Conservation (phyloP, 768 basidiomycete species). For the Suillus lakei region DNA sequence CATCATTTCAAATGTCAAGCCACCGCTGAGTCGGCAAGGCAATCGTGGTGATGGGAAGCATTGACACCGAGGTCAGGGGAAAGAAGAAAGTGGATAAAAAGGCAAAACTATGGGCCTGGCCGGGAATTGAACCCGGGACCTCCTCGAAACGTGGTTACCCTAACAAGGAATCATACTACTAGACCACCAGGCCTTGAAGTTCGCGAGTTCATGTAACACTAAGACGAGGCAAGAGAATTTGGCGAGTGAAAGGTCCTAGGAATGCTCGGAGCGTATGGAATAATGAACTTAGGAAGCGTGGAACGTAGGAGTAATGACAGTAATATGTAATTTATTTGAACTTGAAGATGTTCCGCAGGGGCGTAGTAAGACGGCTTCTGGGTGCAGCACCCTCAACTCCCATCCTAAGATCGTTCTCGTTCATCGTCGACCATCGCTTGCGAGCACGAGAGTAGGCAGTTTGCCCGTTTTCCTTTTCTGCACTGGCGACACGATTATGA, state of each 20-base stretch:
- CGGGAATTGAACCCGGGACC: constrained; percentile 85
- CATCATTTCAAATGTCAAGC: neutral
- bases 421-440: constrained; percentile 16
- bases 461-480: constrained; percentile 21
- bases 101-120: constrained; percentile 53
- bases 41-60: neutral
- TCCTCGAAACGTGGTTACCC: constrained; percentile 54
- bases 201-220: neutral
- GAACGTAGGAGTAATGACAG: constrained; percentile 3
- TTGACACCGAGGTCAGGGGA: neutral
- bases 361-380: constrained; percentile 32
- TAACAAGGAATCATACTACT: constrained; percentile 48
- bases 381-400: constrained; percentile 28
- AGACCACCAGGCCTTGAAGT: constrained; percentile 41
- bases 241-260: neutral
- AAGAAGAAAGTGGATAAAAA: neutral
- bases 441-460: constrained; percentile 15
- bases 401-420: constrained; percentile 25
- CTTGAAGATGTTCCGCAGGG: constrained; percentile 37
- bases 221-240: neutral
- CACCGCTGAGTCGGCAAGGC: neutral
- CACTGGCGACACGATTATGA: constrained; percentile 18
- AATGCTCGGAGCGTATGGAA: neutral
- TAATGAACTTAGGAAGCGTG: neutral
- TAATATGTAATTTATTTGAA: constrained; percentile 25